Evolutionary conservation across 2,329 filamentous ascomycete species (phyloP).

Genomic region (Colletotrichum costaricense): DNA sequence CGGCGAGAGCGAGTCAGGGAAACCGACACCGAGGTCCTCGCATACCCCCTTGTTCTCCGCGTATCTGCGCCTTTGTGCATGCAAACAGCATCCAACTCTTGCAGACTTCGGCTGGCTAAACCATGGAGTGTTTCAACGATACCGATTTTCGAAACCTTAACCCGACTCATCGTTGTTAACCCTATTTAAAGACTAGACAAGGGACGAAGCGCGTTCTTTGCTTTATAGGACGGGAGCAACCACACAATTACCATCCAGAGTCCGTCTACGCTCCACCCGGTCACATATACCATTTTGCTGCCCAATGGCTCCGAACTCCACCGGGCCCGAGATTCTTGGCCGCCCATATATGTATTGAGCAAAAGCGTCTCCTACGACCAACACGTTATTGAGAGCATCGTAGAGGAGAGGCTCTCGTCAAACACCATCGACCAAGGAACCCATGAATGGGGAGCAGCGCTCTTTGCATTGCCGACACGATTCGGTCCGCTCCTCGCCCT

Average conservation of each 20-base stretch:
- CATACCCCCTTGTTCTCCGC: not conserved
- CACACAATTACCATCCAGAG: not conserved
- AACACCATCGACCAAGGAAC: not conserved
- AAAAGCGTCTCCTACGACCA: not conserved
- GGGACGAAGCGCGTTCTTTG: not conserved
- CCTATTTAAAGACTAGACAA: not conserved
- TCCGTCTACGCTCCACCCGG: not conserved
- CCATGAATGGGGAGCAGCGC: not conserved
- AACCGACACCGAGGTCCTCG: not conserved
- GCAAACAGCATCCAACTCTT: no score
- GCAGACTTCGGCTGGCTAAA: not conserved
- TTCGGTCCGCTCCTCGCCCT: not conserved
- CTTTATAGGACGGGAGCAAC: slow-evolving; percentile 16
- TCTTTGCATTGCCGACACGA: not conserved
- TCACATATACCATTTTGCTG: not conserved
- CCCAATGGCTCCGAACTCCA: slow-evolving; percentile 1
- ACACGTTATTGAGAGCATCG: not conserved
- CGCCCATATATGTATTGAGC: not conserved
- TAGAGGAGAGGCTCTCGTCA: not conserved
- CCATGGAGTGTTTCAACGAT: slow-evolving; percentile 4
- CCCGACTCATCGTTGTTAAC: not conserved
- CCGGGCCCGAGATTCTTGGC: slow-evolving; percentile 19
- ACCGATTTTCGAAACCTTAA: not conserved
- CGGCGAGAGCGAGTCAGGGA: not conserved
- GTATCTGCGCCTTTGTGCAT: no score